Evolutionary conservation across 208 protist genomes (phyloP).

Genomic region (Leishmania arabica): DNA sequence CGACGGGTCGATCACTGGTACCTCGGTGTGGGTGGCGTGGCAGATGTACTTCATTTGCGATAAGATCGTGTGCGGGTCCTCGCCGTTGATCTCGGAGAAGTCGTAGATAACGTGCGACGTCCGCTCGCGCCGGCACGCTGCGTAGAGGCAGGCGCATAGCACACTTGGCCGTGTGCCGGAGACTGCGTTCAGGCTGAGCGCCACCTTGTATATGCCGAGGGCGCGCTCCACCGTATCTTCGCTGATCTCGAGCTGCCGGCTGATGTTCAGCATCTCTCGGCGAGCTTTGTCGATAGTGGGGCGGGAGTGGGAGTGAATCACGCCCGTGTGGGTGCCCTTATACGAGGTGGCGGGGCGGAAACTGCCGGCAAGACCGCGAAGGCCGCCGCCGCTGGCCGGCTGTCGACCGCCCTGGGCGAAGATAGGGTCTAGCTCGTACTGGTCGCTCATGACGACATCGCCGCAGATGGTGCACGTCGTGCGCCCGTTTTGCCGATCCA

Average conservation of each 20-base stretch:
- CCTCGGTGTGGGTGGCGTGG: constrained; percentile 73
- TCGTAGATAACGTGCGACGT: constrained; percentile 92
- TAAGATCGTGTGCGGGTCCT: constrained; percentile 68
- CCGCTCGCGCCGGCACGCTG: constrained; percentile 75
- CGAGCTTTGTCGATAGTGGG: constrained; percentile 81
- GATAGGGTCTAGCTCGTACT: constrained; percentile 83
- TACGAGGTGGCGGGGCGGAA: constrained; percentile 52
- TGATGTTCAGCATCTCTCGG: constrained; percentile 81
- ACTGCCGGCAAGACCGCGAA: constrained; percentile 31
- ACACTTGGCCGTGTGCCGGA: constrained; percentile 70
- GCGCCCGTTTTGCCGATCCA: constrained; percentile 56
- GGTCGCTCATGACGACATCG: constrained; percentile 65
- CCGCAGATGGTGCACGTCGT: constrained; percentile 86
- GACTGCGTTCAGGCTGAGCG: constrained; percentile 66
- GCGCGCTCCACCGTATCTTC: constrained; percentile 80
- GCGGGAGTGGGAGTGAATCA: constrained; percentile 33
- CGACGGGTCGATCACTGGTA: constrained; percentile 88
- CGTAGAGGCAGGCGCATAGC: constrained; percentile 88
- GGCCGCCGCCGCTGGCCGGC: constrained; percentile 12
- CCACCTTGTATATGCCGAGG: constrained; percentile 82
- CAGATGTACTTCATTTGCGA: constrained; percentile 80
- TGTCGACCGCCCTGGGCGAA: constrained; percentile 44
- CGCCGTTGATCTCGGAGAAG: constrained; percentile 65
- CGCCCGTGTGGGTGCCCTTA: constrained; percentile 20
- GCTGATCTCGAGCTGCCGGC: constrained; percentile 73